Conservation (phyloP, 257 asterid species). For the Solanum clarkiae region DNA sequence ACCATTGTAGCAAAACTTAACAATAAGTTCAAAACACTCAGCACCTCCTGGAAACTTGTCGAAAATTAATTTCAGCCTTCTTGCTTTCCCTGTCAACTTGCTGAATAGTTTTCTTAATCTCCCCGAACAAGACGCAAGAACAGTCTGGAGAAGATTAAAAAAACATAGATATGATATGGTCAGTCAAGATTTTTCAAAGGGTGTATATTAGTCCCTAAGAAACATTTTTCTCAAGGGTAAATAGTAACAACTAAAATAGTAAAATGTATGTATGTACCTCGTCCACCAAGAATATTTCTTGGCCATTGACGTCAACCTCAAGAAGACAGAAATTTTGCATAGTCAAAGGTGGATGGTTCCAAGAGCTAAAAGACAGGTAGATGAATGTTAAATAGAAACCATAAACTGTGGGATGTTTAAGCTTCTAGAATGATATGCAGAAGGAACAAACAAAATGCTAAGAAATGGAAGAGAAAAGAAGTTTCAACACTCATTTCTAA, state of each 20-base stretch:
- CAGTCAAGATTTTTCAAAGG: background rate
- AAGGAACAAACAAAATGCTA: background rate
- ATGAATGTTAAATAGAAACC: background rate
- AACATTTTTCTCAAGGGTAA: too few relatives aligned
- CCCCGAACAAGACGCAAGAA: slow-evolving; percentile 38
- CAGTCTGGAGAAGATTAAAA: slow-evolving; percentile 22
- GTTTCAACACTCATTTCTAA: background rate
- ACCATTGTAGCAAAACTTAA: slow-evolving; percentile 33
- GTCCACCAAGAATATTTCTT: slow-evolving; percentile 34
- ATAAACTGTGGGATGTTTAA: background rate
- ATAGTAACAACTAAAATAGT: too few relatives aligned
- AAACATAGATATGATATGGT: background rate
- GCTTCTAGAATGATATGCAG: background rate
- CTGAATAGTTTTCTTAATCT: slow-evolving; percentile 25
- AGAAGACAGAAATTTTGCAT: slow-evolving; percentile 29
- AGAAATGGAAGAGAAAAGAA: background rate
- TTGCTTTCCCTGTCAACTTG: slow-evolving; percentile 1
- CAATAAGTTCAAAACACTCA: slow-evolving; percentile 39
- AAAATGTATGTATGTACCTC: slow-evolving; percentile 18
- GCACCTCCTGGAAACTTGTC: slow-evolving; percentile 61
- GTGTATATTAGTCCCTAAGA: background rate
- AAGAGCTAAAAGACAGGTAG: background rate
- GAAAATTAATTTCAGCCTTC: slow-evolving; percentile 33
- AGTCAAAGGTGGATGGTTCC: background rate
- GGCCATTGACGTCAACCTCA: slow-evolving; percentile 58